Evolutionary conservation across 2,329 filamentous ascomycete species (phyloP).

Genomic region (Trichoderma aggressivum): DNA sequence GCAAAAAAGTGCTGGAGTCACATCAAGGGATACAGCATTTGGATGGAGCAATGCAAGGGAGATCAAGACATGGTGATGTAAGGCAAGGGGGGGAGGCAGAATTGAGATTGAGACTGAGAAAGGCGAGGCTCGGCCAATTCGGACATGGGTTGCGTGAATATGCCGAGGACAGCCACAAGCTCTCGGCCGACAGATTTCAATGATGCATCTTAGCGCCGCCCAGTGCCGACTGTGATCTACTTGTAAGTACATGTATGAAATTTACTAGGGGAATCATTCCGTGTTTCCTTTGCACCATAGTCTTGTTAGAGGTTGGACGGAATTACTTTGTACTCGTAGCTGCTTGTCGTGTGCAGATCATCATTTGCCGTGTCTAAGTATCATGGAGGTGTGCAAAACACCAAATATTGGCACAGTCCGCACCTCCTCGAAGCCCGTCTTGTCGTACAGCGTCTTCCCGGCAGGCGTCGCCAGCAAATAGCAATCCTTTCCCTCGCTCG

Average conservation of each 20-base stretch:
- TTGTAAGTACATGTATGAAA: no score
- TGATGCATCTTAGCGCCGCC: neutral
- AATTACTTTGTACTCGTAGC: neutral
- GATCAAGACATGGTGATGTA: neutral
- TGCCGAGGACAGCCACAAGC: neutral
- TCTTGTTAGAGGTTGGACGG: neutral
- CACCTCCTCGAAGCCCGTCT: constrained; percentile 16
- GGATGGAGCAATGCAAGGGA: neutral
- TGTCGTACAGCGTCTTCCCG: constrained; percentile 15
- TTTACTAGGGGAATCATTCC: neutral
- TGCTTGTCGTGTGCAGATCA: neutral
- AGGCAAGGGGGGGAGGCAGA: neutral
- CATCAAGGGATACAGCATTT: neutral
- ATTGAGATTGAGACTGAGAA: neutral
- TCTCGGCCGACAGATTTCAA: neutral
- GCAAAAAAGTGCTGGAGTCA: neutral
- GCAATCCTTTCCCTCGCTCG: constrained; percentile 15
- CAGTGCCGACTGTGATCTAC: neutral
- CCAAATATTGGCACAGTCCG: constrained; percentile 18
- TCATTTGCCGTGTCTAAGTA: constrained; percentile 2
- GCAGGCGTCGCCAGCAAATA: constrained; percentile 21
- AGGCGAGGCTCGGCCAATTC: neutral
- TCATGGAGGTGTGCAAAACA: constrained; percentile 17
- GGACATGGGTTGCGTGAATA: neutral
- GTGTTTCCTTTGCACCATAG: neutral